Percentiles rank a stretch among this genome's conserved stretches.
Evolutionary conservation across 805 yeast species (phyloP).

Genomic region (Groenewaldozyma salmanticensis): DNA sequence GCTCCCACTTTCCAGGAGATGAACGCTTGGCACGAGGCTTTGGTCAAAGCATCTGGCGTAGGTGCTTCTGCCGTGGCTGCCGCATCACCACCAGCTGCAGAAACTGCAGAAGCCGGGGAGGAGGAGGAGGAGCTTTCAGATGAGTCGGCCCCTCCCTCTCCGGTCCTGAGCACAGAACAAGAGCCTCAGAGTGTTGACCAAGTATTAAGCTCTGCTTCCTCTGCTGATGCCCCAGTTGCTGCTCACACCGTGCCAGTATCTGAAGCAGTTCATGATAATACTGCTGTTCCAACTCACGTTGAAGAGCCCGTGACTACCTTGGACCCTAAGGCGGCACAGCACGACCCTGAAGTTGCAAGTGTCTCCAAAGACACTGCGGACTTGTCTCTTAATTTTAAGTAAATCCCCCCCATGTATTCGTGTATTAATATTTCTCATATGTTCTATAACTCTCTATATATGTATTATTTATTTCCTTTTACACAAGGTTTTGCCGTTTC

Average conservation of each 20-base stretch:
- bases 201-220: background rate
- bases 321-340: slow-evolving; percentile 1
- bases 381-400: background rate
- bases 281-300: slow-evolving; percentile 1
- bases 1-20: slow-evolving; percentile 38
- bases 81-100: too few relatives aligned
- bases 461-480: background rate
- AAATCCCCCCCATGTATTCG: background rate
- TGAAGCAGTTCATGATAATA: background rate
- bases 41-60: slow-evolving; percentile 17
- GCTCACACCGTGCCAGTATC: slow-evolving; percentile 1
- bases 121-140: slow-evolving; percentile 7
- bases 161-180: too few relatives aligned
- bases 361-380: slow-evolving; percentile 1
- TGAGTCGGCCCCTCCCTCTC: slow-evolving; percentile 6
- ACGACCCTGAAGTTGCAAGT: background rate
- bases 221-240: slow-evolving; percentile 2
- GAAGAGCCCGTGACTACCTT: background rate
- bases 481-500: background rate
- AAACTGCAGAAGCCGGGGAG: background rate
- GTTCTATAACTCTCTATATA: too few relatives aligned
- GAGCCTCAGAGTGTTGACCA: slow-evolving; percentile 5
- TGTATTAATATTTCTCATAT: background rate
- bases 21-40: slow-evolving; percentile 37
- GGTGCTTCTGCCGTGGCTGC: slow-evolving; percentile 8